Conservation (phyloP, 2,329 filamentous ascomycete genomes). For the Blumeria graminis region DNA sequence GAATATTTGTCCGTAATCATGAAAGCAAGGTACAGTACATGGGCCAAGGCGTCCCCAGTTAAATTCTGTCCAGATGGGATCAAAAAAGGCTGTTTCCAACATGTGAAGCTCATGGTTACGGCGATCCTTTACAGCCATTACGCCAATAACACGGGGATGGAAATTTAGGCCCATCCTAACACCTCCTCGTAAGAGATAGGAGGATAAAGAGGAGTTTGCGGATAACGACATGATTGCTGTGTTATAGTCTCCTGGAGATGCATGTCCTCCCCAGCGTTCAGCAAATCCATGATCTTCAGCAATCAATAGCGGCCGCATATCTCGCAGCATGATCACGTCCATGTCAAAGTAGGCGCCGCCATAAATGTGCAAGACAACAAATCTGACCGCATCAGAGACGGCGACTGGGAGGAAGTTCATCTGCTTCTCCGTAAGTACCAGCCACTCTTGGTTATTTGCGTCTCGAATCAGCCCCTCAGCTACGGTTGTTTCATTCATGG, state of each 20-base stretch:
- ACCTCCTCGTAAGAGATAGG: constrained; percentile 28
- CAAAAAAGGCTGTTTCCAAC: constrained; percentile 31
- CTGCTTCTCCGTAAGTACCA: constrained; percentile 27
- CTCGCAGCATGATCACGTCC: constrained; percentile 28
- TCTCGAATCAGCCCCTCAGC: constrained; percentile 27
- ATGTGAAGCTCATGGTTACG: constrained; percentile 28
- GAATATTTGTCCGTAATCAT: constrained; percentile 27
- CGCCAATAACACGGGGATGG: constrained; percentile 28
- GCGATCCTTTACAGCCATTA: constrained; percentile 30
- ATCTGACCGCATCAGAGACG: constrained; percentile 30
- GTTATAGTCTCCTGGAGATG: constrained; percentile 28
- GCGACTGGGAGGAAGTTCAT: constrained; percentile 32
- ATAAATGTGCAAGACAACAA: constrained; percentile 28
- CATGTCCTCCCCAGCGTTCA: constrained; percentile 28
- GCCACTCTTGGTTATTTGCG: constrained; percentile 24
- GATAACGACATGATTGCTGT: constrained; percentile 30
- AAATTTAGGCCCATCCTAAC: constrained; percentile 33
- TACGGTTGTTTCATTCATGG: constrained; percentile 16
- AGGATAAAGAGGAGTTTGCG: constrained; percentile 29
- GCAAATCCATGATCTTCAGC: constrained; percentile 26
- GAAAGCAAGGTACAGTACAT: constrained; percentile 28
- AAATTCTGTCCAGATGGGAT: constrained; percentile 32
- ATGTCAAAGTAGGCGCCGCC: constrained; percentile 31
- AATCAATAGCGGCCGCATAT: constrained; percentile 28
- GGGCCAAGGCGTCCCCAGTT: constrained; percentile 26